phyloP scores from a whole-genome alignment of 2,329 filamentous ascomycete genomes.

The Fusarium tuaranense region DNA sequence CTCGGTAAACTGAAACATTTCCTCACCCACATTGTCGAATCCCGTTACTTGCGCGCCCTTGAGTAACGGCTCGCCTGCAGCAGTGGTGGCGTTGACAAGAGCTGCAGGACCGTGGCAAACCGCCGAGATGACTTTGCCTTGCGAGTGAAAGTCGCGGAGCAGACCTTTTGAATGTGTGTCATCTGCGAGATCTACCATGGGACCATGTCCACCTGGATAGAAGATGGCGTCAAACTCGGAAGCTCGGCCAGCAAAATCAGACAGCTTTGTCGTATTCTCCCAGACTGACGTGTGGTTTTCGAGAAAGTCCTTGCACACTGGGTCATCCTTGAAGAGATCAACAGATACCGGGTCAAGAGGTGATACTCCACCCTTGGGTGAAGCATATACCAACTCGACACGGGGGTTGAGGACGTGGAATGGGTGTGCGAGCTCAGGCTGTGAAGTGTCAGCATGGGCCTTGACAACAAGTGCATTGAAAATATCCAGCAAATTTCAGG shows the following conservation, averaged over 20 bases:
- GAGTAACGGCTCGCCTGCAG: conserved; percentile 63
- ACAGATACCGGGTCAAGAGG: conserved; percentile 70
- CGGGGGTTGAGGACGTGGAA: conserved; percentile 66
- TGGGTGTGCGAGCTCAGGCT: conserved; percentile 73
- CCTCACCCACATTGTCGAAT: conserved; percentile 69
- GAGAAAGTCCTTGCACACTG: conserved; percentile 60
- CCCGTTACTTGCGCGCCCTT: conserved; percentile 68
- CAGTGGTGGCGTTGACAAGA: conserved; percentile 66
- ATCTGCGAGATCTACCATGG: conserved; percentile 73
- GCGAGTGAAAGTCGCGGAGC: conserved; percentile 69
- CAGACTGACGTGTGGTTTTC: conserved; percentile 67
- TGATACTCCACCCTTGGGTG: conserved; percentile 69
- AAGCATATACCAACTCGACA: conserved; percentile 66
- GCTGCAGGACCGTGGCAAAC: conserved; percentile 77
- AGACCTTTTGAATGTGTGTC: conserved; percentile 66
- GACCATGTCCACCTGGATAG: conserved; percentile 68
- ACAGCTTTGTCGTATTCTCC: conserved; percentile 71
- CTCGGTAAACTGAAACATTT: conserved; percentile 58
- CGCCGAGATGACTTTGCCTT: conserved; percentile 71
- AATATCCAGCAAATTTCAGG: neutral
- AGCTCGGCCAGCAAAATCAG: conserved; percentile 65
- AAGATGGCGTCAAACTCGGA: conserved; percentile 72
- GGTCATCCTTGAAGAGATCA: conserved; percentile 64
- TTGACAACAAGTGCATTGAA: neutral
- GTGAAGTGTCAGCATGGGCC: neutral